Conservation (phyloP, 2,329 filamentous ascomycete species). For the Xylariaceae sp. region DNA sequence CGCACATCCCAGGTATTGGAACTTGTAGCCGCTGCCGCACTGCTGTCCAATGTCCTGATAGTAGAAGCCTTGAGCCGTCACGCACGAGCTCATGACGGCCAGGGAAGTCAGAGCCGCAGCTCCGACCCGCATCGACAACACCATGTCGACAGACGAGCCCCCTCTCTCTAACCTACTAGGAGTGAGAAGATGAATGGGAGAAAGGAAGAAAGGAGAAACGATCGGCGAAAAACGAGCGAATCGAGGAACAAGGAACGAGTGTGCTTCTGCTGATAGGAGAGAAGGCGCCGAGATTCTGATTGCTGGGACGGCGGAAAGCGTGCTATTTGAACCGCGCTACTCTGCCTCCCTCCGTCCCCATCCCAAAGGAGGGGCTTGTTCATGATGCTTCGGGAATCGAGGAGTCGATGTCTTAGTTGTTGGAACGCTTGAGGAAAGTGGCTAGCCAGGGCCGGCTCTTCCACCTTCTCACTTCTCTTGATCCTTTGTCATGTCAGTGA, state of each 20-base stretch:
- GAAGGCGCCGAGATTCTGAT: not conserved
- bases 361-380: slow-evolving; percentile 11
- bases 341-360: too few species aligned
- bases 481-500: not conserved
- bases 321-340: slow-evolving; percentile 22
- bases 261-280: slow-evolving; percentile 7
- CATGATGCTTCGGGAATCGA: not conserved
- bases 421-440: not conserved
- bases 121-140: slow-evolving; percentile 12
- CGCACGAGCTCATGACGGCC: slow-evolving; percentile 16
- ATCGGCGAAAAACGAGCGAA: slow-evolving; percentile 10
- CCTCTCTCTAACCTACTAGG: not conserved
- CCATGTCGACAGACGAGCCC: slow-evolving; percentile 19
- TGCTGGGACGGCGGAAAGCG: slow-evolving; percentile 3
- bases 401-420: not conserved
- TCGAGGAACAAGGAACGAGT: slow-evolving; percentile 6
- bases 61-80: slow-evolving; percentile 16
- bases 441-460: not conserved
- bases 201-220: not conserved
- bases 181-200: not conserved
- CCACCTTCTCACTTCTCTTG: not conserved
- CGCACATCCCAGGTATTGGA: slow-evolving; percentile 20
- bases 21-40: slow-evolving; percentile 9
- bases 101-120: slow-evolving; percentile 19
- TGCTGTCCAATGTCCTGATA: slow-evolving; percentile 7